Base-by-base conservation (phyloP, 129 eudicot genomes). In the Tagetes patula region DNA sequence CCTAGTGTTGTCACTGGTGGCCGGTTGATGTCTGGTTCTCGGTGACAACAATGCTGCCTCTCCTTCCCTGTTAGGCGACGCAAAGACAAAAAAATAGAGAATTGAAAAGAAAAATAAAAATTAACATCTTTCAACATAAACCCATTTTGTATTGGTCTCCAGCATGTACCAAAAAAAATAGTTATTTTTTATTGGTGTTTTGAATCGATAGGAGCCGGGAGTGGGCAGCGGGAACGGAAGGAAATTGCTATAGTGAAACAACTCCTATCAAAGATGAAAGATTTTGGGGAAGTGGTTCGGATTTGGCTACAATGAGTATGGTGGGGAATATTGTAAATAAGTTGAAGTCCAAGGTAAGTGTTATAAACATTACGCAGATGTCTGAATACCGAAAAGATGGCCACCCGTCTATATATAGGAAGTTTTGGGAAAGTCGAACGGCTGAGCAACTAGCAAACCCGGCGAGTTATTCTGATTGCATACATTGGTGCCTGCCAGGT, bases 401-500 rank as follows among this genome's bases (percentile, higher is more conserved):
- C 0, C 99, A 95, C 69, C 96, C 97, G 6, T 83, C 96, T 6
- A 85, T 95, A 37, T 88, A 84, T 72, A 82, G 99, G n/a, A 90
- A 95, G 82, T 90, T 90, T 79, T 90, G 98, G 98, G 98, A 94
- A 77, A 74, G 78, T 6, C 76, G 81, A 55, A 78, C 82, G 9
- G 84, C 87, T 2, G 96, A 90, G 74, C 83, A 83, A 52, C 36
- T 85, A 80, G 79, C 96, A 6, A 84, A 88, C 67, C 97, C 99
- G 9, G 39, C 62, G 7, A 84, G 94, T 76, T 88, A 90, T 76
- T 83, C 99, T 27, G 99, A 95, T 75, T 95, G 99, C 79, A 90
- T 90, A 39, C 99, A 95, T 72, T 95, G 99, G 99, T 95, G 97
- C 79, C 84, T 95, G 85, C 99, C 99, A 9, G 99, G 99, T 1